phyloP scores from a whole-genome alignment of 2,329 filamentous ascomycete genomes.

The Ophiostoma ips region DNA sequence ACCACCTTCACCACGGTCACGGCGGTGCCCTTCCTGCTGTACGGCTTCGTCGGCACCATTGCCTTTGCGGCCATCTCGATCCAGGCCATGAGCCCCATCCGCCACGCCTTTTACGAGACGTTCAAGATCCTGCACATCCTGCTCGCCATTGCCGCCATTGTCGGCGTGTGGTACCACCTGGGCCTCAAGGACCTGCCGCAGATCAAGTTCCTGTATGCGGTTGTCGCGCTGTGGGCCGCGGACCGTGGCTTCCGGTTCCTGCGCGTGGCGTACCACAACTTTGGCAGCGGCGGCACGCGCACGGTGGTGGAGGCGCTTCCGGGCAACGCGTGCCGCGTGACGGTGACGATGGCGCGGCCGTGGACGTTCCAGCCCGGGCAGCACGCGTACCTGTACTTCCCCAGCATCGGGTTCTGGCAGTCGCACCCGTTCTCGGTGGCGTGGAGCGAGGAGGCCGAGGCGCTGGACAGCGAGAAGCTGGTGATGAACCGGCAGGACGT shows the following conservation, averaged over 20 bases:
- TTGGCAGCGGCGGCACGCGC: constrained; percentile 51
- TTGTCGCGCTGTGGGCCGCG: constrained; percentile 51
- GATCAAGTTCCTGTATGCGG: constrained; percentile 44
- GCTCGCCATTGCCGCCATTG: constrained; percentile 44
- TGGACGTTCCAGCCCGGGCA: constrained; percentile 64
- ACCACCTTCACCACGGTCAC: constrained; percentile 23
- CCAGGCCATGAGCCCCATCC: constrained; percentile 55
- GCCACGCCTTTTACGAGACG: constrained; percentile 67
- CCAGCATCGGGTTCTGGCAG: constrained; percentile 55
- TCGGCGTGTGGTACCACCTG: constrained; percentile 54
- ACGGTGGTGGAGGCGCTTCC: constrained; percentile 63
- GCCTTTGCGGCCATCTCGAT: constrained; percentile 50
- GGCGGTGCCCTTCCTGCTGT: constrained; percentile 36
- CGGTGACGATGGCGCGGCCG: constrained; percentile 59
- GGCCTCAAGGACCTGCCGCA: constrained; percentile 40
- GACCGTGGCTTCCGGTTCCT: constrained; percentile 49
- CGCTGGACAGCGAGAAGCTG: constrained; percentile 37
- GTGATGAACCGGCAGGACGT: constrained; percentile 47
- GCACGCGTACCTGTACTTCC: constrained; percentile 70
- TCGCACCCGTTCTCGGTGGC: constrained; percentile 70
- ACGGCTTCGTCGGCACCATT: constrained; percentile 47
- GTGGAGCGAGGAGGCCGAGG: constrained; percentile 56
- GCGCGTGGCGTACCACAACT: constrained; percentile 50
- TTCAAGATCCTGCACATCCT: constrained; percentile 62
- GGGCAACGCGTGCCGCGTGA: constrained; percentile 60